Percentiles rank a stretch among this genome's conserved stretches.
These are phyloP conservation scores for Patellifolia procumbens DNA, from an alignment of 179 eudicot species.

Conservation along the genomic window DNA sequence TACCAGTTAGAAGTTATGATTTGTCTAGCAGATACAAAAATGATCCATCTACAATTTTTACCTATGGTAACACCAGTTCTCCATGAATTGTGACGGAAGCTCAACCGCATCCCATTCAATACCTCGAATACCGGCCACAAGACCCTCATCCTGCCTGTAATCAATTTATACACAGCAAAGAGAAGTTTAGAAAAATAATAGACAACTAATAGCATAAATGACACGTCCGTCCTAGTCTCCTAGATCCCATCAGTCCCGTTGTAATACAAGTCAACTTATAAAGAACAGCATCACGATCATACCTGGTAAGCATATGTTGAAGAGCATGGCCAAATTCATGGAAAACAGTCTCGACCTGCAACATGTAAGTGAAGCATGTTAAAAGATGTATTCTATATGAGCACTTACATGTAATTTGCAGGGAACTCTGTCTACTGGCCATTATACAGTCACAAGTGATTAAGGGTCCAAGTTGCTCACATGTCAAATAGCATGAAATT, in stretches of 20 bases:
- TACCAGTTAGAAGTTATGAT: conserved; percentile 2
- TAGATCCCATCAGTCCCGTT: not conserved
- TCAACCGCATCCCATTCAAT: conserved; percentile 99
- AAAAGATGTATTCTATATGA: not conserved
- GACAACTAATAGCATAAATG: not conserved
- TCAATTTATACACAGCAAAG: not conserved
- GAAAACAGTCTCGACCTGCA: conserved; percentile 97
- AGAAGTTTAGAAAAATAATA: not conserved
- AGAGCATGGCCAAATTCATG: conserved; percentile 99
- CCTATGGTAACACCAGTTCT: conserved; percentile 99
- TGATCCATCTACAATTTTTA: conserved; percentile 24
- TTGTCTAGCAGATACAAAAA: not conserved
- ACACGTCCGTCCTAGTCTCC: not conserved
- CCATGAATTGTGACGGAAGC: conserved; percentile 99
- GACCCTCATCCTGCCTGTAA: conserved; percentile 85
- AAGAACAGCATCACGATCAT: not conserved
- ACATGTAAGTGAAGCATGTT: not conserved
- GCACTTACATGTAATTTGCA: not conserved
- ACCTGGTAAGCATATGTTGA: conserved; percentile 96
- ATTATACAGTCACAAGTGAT: not conserved
- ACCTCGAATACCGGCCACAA: conserved; percentile 94
- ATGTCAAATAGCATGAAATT: not conserved
- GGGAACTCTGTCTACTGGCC: not conserved
- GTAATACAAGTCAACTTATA: not conserved
- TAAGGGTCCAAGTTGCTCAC: too few species aligned